A percentile compares a stretch with the other conserved stretches of the same genome.
Evolutionary conservation across 495 filamentous ascomycete genomes (phyloP).

Genomic region (Podospora pseudocomata): DNA sequence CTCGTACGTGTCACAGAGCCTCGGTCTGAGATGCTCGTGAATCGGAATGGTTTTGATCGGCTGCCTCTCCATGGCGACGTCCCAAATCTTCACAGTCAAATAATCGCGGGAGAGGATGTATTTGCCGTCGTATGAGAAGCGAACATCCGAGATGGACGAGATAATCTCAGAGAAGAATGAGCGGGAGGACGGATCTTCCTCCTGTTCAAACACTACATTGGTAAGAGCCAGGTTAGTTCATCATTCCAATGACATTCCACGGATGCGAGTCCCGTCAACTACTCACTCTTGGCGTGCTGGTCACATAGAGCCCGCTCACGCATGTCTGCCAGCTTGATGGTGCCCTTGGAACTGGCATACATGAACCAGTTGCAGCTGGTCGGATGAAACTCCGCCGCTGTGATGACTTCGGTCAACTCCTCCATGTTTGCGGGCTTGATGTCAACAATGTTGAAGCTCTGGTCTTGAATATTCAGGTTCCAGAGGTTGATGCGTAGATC

Average conservation of each 20-base stretch:
- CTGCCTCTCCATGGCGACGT: constrained; percentile 96
- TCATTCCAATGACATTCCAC: neutral
- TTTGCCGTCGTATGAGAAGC: constrained; percentile 91
- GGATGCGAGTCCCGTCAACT: neutral
- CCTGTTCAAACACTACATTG: constrained; percentile 87
- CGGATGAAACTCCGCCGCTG: constrained; percentile 96
- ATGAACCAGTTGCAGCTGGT: constrained; percentile 99
- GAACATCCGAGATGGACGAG: constrained; percentile 96
- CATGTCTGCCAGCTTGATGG: constrained; percentile 99
- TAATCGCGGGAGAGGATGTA: constrained; percentile 98
- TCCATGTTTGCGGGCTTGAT: constrained; percentile 99
- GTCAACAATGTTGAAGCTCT: constrained; percentile 99
- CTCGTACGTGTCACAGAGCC: constrained; percentile 97
- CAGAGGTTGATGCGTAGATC: constrained; percentile 96
- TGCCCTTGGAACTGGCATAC: constrained; percentile 99
- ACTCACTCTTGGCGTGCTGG: constrained; percentile 87
- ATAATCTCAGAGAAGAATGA: constrained; percentile 99
- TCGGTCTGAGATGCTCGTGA: constrained; percentile 91
- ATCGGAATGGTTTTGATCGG: constrained; percentile 98
- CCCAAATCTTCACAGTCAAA: constrained; percentile 99
- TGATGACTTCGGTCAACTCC: constrained; percentile 97
- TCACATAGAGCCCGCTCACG: constrained; percentile 93
- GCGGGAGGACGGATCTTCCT: constrained; percentile 96
- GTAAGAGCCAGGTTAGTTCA: neutral
- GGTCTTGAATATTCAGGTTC: constrained; percentile 98